Base-by-base conservation (phyloP, 495 filamentous ascomycete species). In the Glutinoglossum americanum region DNA sequence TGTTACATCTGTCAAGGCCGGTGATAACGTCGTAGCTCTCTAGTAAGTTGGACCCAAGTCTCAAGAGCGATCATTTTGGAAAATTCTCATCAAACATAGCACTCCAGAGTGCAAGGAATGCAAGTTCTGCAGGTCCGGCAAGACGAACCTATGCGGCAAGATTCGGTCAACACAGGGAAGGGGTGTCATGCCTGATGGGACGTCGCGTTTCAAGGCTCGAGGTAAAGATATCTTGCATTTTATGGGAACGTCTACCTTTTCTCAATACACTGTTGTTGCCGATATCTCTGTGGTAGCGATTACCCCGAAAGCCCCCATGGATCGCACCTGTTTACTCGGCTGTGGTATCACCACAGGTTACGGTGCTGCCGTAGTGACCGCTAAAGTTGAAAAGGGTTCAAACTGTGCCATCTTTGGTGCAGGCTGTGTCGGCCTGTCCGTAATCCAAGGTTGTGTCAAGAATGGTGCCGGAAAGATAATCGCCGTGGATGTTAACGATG, bases 111-210 rank as follows among this genome's bases (percentile, higher is more conserved):
- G 92, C 76, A 71, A 75, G 54, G 89, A 96, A 68, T 98, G 92
- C 82, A 98, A 98, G 73, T 97, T 98, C 81, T 98, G 92, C 83
- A 85, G 83, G 69, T 96, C 90, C 55, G 89, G 88, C 74, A 98
- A 98, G 82, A 98, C 92, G 63, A 98, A 98, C 73, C 86, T 98
- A 55, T 98, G 92, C 74, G 92, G 93, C 69, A 97, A 96, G 78
- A 98, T 98, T 72, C 85, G 92, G 62, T 86, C 88, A 30, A 98
- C 92, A 13, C 92, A 98, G 72, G 92, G 92, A 62, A 81, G 76
- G 67, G 92, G 92, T 68, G 85, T 97, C 56, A 94, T 98, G 89
- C 92, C 92, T 44, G 92, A 98, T 68, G 93, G 92, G 56, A 96
- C 93, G 63, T 86, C 86, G 48, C 86, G 92, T 54, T 97, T 98